phyloP scores from a whole-genome alignment of 148 eudicot species.

The Vaccinium macrocarpon region DNA sequence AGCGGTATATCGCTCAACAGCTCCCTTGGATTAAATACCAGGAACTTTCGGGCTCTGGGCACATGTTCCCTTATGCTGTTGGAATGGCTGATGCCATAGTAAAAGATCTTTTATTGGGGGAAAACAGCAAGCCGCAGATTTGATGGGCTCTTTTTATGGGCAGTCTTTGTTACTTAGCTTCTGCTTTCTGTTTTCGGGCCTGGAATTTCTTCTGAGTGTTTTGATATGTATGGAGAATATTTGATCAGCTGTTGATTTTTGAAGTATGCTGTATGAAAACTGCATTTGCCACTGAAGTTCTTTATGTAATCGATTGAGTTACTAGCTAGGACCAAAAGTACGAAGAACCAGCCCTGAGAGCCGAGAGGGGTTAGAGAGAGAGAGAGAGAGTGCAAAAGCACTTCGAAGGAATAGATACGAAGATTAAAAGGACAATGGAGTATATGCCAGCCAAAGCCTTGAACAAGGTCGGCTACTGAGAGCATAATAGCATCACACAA shows the following conservation, averaged over 20 bases:
- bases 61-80: slow-evolving; percentile 51
- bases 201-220: background rate
- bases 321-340: too few species aligned
- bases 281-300: slow-evolving; percentile 28
- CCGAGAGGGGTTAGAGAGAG: too few species aligned
- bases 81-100: slow-evolving; percentile 62
- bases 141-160: slow-evolving; percentile 9
- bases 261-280: slow-evolving; percentile 13
- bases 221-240: background rate
- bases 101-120: slow-evolving; percentile 45
- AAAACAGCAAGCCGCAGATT: slow-evolving; percentile 28
- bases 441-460: too few species aligned
- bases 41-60: slow-evolving; percentile 68
- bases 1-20: slow-evolving; percentile 50
- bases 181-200: background rate
- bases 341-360: too few species aligned
- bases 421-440: too few species aligned
- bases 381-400: too few species aligned
- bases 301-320: too few species aligned
- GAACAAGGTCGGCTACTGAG: too few species aligned
- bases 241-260: background rate
- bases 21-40: slow-evolving; percentile 79
- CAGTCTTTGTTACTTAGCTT: slow-evolving; percentile 15
- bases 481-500: too few species aligned
- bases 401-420: too few species aligned